These are phyloP conservation scores for Silene uniflora DNA, from an alignment of 148 eudicot genomes.

Conservation along the genomic window DNA sequence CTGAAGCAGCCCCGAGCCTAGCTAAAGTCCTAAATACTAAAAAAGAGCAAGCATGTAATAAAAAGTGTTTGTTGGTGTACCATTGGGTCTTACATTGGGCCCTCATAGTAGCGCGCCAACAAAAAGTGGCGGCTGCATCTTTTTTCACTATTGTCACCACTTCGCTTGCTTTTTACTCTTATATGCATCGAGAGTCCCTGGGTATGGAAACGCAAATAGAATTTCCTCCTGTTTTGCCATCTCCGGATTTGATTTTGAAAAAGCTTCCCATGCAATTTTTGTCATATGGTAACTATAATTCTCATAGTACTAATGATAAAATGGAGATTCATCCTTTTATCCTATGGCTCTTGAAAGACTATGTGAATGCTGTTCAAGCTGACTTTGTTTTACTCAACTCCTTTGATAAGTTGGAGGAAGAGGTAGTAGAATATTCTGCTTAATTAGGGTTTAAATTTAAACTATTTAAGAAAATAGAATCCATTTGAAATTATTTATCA, in stretches of 20 bases:
- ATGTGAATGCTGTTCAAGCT: constrained; percentile 20
- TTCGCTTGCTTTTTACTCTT: constrained; percentile 34
- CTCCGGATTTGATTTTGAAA: constrained; percentile 29
- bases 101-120: constrained; percentile 33
- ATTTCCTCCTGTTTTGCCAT: constrained; percentile 35
- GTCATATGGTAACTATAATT: too few relatives aligned
- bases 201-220: constrained; percentile 21
- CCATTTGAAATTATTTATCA: too few relatives aligned
- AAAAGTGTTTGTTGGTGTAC: constrained; percentile 38
- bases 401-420: constrained; percentile 35
- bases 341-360: constrained; percentile 24
- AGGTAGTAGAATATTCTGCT: too few relatives aligned
- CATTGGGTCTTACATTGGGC: constrained; percentile 40
- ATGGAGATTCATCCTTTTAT: constrained; percentile 32
- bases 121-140: constrained; percentile 38
- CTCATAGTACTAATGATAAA: neutral
- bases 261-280: too few relatives aligned
- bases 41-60: constrained; percentile 27
- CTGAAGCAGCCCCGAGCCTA: constrained; percentile 12
- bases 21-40: constrained; percentile 21
- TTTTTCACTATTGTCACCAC: constrained; percentile 40
- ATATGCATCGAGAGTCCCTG: constrained; percentile 27
- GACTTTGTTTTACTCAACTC: constrained; percentile 37
- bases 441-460: too few relatives aligned
- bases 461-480: too few relatives aligned